Base-by-base conservation (phyloP, 176 grass and related monocot species). In the Cenchrus americanus region DNA sequence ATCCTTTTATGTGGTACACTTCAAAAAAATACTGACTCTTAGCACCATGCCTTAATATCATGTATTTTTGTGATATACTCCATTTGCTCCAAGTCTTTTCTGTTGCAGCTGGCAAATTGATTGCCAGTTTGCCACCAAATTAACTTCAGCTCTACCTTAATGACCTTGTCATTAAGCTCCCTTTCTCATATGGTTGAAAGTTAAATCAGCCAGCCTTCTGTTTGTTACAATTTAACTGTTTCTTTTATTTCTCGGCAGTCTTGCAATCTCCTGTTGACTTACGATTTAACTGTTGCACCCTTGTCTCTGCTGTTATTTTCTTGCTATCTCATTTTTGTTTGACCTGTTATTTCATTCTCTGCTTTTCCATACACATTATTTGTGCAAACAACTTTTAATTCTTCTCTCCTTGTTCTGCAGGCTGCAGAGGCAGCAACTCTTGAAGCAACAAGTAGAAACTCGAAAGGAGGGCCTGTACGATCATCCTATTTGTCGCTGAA, bases 381-480 rank as follows among this genome's bases (percentile, higher is more conserved):
- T 72, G 40, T 37, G 32, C 52, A 60, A 49, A 66, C 40, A 78
- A 10, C 79, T 79, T 66, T 67, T 87, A 71, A 80, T 84, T 62
- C 41, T 90, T 73, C 7, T 11, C 21, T 2, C n/a, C 24, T 18
- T 73, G 79, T 77, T 75, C 57, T 68, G 76, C 89, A 98, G 96
- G 93, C 94, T 86, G 88, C 87, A 80, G 96, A 98, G 66, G 48
- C 83, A 61, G 82, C 87, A 74, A 98, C 96, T 64, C 87, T 98
- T 77, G 96, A 95, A 91, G 96, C 93, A 58, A 95, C 89, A 66
- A 93, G 66, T 50, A 89, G 85, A 86, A 91, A 82, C 80, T 98
- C 85, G 21, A 93, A 86, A 92, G 89, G 83, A 86, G 95, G 85
- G 90, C 85, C 81, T 83, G 95, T 97, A 97, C 79, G 86, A 64